Base-by-base conservation (phyloP, 2,329 filamentous ascomycete species). In the Coniochaeta sp. region DNA sequence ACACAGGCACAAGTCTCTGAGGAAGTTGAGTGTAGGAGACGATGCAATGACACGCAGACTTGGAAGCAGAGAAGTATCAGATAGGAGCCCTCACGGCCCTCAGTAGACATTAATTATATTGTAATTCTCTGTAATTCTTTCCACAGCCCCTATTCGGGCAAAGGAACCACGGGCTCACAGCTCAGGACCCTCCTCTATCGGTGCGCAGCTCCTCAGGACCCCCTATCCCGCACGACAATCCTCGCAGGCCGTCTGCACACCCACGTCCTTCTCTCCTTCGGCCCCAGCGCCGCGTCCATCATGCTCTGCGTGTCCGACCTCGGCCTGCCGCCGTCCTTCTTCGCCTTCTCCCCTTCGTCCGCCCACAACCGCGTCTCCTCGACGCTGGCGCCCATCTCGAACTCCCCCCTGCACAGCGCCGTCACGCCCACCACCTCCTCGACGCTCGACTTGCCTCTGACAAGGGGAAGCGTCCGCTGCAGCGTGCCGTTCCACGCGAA, bases 401-500 rank as follows among this genome's bases (percentile, higher is more conserved):
- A 96, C 64, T 90, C 86, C 17, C 93, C 93, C 52, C 86, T 82
- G 65, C 89, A 92, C 36, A 96, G 81, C 34, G 88, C 83, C 47
- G 90, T 90, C 50, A 93, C 80, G 4, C 89, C 89, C 4, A 96
- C 74, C 1, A 81, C 79, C 24, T 90, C 78, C 62, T 87, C 82
- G 0, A 80, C 78, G n/a, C 74, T 82, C 52, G 81, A 77, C 4
- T 84, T 82, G 0, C 86, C 83, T 6, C 74, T 73, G 1, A 96
- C 70, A 7, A 83, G 69, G 0, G 89, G 86, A 0, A 96, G 75
- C 1, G 84, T 80, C 68, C 88, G 87, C 74, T 97, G 93, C 60
- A 96, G 74, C 32, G 89, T 87, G 1, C 93, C 93, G 64, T 91
- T 93, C 88, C 91, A 95, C 1, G 88, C 87, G 59, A 96, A 82